phyloP scores from a whole-genome alignment of 495 filamentous ascomycete species.

The Lasiosphaeria miniovina region DNA sequence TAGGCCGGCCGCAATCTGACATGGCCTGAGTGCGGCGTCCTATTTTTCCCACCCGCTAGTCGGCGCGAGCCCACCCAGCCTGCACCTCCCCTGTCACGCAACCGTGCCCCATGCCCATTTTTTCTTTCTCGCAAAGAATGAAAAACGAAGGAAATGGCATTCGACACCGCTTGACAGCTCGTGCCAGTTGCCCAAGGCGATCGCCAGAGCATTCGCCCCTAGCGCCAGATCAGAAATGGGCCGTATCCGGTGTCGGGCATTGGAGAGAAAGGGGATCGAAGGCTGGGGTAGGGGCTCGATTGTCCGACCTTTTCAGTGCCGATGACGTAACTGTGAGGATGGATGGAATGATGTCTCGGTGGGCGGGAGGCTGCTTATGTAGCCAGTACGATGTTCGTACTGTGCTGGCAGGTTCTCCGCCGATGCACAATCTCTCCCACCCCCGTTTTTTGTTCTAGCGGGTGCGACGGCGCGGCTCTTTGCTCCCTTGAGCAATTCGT shows the following conservation, averaged over 20 bases:
- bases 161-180: not conserved
- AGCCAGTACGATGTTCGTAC: conserved; percentile 24
- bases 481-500: too few species aligned
- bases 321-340: conserved; percentile 34
- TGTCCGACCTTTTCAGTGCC: conserved; percentile 20
- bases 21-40: not conserved
- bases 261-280: conserved; percentile 4
- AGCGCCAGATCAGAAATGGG: conserved; percentile 7
- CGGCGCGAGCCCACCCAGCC: not conserved
- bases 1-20: conserved; percentile 6
- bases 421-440: not conserved
- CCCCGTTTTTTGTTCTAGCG: not conserved
- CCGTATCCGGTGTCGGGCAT: not conserved
- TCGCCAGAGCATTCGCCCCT: not conserved
- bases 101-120: not conserved
- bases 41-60: not conserved
- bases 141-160: not conserved
- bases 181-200: not conserved
- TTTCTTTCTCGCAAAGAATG: not conserved
- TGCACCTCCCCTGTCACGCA: not conserved
- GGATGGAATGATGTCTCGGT: conserved; percentile 29
- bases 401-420: conserved; percentile 22
- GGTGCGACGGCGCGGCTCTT: not conserved
- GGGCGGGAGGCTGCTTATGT: conserved; percentile 15
- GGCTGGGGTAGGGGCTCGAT: conserved; percentile 19